Evolutionary conservation across 176 grass and related monocot genomes (phyloP).

Genomic region (Oryza australiensis): DNA sequence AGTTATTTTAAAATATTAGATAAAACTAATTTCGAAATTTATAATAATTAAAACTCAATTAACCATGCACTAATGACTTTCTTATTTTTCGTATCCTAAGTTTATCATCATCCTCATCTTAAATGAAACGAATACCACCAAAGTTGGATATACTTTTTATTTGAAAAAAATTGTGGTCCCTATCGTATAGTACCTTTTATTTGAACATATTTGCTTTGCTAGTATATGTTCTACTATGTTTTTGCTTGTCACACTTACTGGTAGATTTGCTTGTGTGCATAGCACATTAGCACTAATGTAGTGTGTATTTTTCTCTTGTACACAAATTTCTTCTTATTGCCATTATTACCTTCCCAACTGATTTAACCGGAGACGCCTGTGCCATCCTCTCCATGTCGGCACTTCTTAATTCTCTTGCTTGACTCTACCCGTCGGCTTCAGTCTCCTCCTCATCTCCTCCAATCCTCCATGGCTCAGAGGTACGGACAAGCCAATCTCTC

Average conservation of each 20-base stretch:
- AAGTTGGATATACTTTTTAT: background rate
- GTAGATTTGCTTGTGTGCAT: background rate
- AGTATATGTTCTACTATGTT: no score
- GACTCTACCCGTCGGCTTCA: conserved; percentile 26
- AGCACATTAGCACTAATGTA: background rate
- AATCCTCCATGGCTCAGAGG: conserved; percentile 27
- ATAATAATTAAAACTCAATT: no score
- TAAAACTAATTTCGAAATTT: no score
- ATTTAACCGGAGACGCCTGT: conserved; percentile 36
- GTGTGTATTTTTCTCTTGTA: background rate
- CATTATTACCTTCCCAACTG: conserved; percentile 23
- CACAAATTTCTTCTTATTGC: background rate
- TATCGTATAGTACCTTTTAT: no score
- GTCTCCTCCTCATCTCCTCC: background rate
- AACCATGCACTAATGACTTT: no score
- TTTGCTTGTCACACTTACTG: background rate
- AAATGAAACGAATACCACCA: no score
- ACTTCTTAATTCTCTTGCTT: conserved; percentile 15
- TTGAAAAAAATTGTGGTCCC: background rate
- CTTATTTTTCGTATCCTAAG: no score
- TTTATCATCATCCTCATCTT: no score
- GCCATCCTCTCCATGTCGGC: background rate
- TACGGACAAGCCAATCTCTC: background rate
- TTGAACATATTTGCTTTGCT: no score
- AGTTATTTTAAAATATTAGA: no score